Conservation (phyloP, 2,329 filamentous ascomycete species). For the Exophiala dermatitidis region DNA sequence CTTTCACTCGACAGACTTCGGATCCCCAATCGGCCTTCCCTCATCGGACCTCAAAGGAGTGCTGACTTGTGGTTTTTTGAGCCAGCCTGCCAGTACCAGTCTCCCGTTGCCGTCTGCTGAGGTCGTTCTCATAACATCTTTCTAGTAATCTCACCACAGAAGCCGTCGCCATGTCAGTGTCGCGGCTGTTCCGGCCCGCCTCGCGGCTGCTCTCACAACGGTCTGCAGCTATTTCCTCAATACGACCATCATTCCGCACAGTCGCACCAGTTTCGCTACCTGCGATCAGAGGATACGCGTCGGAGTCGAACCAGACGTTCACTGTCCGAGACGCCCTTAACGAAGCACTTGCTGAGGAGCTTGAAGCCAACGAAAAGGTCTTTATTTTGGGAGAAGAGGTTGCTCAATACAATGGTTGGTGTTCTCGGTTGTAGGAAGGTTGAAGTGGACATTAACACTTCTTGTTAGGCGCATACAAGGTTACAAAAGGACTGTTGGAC, state of each 20-base stretch:
- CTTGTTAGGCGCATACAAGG: slow-evolving; percentile 62
- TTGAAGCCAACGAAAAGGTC: slow-evolving; percentile 89
- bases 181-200: slow-evolving; percentile 58
- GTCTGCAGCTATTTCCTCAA: slow-evolving; percentile 30
- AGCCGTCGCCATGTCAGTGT: slow-evolving; percentile 46
- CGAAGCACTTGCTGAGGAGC: slow-evolving; percentile 94
- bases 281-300: slow-evolving; percentile 50
- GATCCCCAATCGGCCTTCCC: background rate
- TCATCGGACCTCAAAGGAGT: background rate
- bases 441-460: slow-evolving; percentile 1
- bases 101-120: background rate
- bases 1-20: slow-evolving; percentile 9
- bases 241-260: slow-evolving; percentile 32
- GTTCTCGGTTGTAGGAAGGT: background rate
- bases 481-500: slow-evolving; percentile 94
- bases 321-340: slow-evolving; percentile 96
- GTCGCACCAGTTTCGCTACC: slow-evolving; percentile 43
- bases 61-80: background rate
- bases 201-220: slow-evolving; percentile 55
- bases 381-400: slow-evolving; percentile 97
- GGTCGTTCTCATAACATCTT: slow-evolving; percentile 40
- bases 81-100: slow-evolving; percentile 27
- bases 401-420: slow-evolving; percentile 97
- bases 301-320: slow-evolving; percentile 71
- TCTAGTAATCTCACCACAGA: slow-evolving; percentile 36